Conservation (phyloP, 352 stramenopile species). For the Blastocystis sp. region DNA sequence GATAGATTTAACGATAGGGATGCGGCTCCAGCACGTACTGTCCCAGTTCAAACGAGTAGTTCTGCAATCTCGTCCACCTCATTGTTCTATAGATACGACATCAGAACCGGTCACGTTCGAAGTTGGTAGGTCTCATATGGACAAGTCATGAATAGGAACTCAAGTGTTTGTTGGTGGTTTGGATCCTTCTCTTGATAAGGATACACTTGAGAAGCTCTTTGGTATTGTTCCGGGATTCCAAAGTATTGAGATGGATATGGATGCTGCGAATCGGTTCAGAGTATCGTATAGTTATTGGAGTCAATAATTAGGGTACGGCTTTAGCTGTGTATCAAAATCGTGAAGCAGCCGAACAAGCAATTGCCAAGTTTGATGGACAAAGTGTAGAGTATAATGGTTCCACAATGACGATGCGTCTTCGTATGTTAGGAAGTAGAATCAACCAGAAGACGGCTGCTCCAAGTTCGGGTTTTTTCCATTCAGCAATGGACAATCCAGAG, state of each 20-base stretch:
- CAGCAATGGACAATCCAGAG: slow-evolving; percentile 60
- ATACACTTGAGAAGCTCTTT: slow-evolving; percentile 39
- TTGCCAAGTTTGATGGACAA: slow-evolving; percentile 37
- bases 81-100: slow-evolving; percentile 3
- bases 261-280: slow-evolving; percentile 19
- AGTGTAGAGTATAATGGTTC: slow-evolving; percentile 8
- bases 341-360: not conserved
- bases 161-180: slow-evolving; percentile 56
- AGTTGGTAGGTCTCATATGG: not conserved
- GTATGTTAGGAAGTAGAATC: slow-evolving; percentile 19
- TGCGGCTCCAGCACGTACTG: not conserved
- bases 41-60: not conserved
- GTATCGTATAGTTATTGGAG: not conserved
- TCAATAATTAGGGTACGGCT: slow-evolving; percentile 21
- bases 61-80: not conserved
- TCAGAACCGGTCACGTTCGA: slow-evolving; percentile 5
- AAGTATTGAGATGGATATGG: slow-evolving; percentile 27
- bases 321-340: not conserved
- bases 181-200: slow-evolving; percentile 37
- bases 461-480: not conserved
- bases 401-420: slow-evolving; percentile 44
- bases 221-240: not conserved
- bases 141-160: not conserved
- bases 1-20: not conserved
- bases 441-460: not conserved